Evolutionary conservation across 495 filamentous ascomycete genomes (phyloP).

Genomic region (Lasiosphaeria hispida): DNA sequence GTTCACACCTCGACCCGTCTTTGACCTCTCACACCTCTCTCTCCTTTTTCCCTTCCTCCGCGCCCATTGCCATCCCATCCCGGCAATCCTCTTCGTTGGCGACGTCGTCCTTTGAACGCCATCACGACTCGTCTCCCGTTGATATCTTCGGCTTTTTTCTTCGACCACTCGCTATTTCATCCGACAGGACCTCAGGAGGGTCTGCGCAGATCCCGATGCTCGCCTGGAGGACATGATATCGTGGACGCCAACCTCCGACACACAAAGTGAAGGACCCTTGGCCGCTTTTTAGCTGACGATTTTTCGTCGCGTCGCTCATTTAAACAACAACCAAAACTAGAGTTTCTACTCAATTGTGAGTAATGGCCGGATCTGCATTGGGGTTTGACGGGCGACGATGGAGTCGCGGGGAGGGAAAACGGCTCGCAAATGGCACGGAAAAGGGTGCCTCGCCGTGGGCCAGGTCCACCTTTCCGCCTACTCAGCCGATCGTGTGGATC

Average conservation of each 20-base stretch:
- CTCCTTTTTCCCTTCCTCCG: constrained; percentile 20
- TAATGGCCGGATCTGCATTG: neutral
- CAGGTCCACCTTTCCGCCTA: constrained; percentile 11
- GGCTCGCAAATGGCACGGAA: constrained; percentile 8
- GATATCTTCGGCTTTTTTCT: constrained; percentile 9
- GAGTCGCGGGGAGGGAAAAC: constrained; percentile 9
- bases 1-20: constrained; percentile 10
- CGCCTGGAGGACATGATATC: constrained; percentile 31
- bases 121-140: constrained; percentile 30
- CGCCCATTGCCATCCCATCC: constrained; percentile 25
- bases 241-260: constrained; percentile 25
- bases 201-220: constrained; percentile 29
- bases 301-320: constrained; percentile 51
- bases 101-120: constrained; percentile 32
- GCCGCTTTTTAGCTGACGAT: constrained; percentile 23
- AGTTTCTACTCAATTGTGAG: constrained; percentile 24
- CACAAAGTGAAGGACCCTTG: constrained; percentile 25
- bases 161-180: constrained; percentile 15
- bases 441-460: neutral
- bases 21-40: constrained; percentile 21
- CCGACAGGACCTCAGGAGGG: constrained; percentile 22
- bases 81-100: constrained; percentile 26
- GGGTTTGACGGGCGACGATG: neutral
- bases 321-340: constrained; percentile 21
- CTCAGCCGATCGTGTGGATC: constrained; percentile 34